phyloP scores from a whole-genome alignment of 78 protist genomes.

The Parvularia atlantis region DNA sequence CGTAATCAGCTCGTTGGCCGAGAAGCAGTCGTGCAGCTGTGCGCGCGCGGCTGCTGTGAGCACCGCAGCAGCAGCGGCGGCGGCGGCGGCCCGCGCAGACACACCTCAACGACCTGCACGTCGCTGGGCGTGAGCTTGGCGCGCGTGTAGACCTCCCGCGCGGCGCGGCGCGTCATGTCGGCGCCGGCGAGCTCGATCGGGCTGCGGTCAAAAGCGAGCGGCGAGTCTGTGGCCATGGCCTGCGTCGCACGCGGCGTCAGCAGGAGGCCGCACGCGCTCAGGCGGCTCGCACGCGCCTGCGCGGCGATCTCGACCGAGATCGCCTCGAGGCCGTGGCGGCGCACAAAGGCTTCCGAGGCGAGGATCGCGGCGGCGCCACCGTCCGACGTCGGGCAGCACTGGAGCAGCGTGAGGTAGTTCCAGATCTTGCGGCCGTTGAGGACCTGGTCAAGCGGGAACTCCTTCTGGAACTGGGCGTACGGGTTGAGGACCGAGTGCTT shows the following conservation, averaged over 20 bases:
- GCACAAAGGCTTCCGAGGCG: conserved; percentile 16
- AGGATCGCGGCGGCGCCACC: conserved; percentile 32
- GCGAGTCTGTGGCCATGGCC: conserved; percentile 16
- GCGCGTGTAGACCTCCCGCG: not conserved
- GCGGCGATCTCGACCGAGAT: conserved; percentile 16
- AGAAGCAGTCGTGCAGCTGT: too few relatives aligned
- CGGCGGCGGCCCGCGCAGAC: too few relatives aligned
- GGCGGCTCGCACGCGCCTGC: too few relatives aligned
- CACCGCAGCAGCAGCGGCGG: too few relatives aligned
- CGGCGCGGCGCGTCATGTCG: conserved; percentile 21
- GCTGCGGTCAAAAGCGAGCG: not conserved
- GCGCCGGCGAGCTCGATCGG: too few relatives aligned
- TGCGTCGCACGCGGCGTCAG: too few relatives aligned
- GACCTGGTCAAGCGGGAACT: conserved; percentile 18
- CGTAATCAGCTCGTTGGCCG: conserved; percentile 39
- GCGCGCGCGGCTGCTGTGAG: too few relatives aligned
- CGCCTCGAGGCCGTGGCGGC: conserved; percentile 9
- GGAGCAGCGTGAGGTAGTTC: conserved; percentile 4
- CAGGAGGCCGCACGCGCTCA: too few relatives aligned
- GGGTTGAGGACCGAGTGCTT: conserved; percentile 30
- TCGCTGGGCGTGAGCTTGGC: conserved; percentile 9
- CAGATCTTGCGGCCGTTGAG: not conserved
- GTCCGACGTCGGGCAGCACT: conserved; percentile 41
- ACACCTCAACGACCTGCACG: conserved; percentile 31
- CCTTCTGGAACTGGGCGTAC: conserved; percentile 29